Evolutionary conservation across 352 stramenopile genomes (phyloP).

Genomic region (Phytophthora sp.): DNA sequence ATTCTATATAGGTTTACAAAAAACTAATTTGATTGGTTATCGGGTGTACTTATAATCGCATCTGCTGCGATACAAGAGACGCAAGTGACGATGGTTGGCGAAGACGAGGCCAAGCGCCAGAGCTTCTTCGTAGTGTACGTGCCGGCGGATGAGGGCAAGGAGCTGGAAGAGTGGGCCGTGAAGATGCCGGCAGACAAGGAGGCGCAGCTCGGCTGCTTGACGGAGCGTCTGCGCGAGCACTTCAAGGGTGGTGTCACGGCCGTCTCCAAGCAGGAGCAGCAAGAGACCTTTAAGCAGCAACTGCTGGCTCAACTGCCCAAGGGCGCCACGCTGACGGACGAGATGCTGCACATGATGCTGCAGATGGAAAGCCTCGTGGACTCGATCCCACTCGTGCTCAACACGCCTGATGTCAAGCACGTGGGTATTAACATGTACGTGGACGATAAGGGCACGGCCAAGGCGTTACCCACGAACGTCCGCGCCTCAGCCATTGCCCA

Average conservation of each 20-base stretch:
- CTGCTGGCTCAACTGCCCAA: conserved; percentile 74
- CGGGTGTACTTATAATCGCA: not conserved
- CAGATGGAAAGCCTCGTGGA: conserved; percentile 91
- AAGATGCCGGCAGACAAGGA: conserved; percentile 77
- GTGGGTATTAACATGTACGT: conserved; percentile 91
- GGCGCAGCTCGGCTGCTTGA: conserved; percentile 80
- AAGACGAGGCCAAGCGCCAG: conserved; percentile 48
- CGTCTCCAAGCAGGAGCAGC: conserved; percentile 53
- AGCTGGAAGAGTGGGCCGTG: conserved; percentile 81
- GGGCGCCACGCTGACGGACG: conserved; percentile 62
- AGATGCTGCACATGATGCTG: conserved; percentile 89
- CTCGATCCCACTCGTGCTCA: conserved; percentile 87
- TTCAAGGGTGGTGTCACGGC: conserved; percentile 61
- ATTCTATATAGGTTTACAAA: too few relatives aligned
- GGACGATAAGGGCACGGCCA: conserved; percentile 90
- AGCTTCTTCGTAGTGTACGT: conserved; percentile 83
- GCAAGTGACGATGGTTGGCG: conserved; percentile 54
- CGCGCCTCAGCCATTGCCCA: conserved; percentile 83
- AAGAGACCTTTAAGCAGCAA: conserved; percentile 86
- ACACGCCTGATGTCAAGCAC: conserved; percentile 70
- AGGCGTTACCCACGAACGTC: conserved; percentile 77
- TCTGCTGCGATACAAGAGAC: too few relatives aligned
- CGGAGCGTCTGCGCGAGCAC: conserved; percentile 77
- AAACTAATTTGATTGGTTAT: too few relatives aligned
- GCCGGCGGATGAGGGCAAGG: conserved; percentile 52